Percentiles rank a stretch among this genome's conserved stretches.
These are phyloP conservation scores for Bocquillonia castaneifolia DNA, from an alignment of 441 rosid genomes.

Conservation along the genomic window DNA sequence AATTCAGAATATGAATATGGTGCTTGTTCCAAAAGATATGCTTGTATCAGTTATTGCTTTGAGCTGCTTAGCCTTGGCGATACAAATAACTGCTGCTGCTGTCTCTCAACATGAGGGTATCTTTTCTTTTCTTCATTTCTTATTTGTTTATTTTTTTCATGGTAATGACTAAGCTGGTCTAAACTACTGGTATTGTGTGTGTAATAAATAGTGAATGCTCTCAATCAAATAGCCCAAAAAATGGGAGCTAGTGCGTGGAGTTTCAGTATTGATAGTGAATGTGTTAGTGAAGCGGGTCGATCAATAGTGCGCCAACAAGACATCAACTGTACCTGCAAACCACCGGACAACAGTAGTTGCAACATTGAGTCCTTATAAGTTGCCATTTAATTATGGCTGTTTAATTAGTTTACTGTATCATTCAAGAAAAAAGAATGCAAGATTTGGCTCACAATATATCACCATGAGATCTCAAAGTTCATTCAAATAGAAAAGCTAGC, in stretches of 20 bases:
- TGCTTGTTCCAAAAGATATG: neutral
- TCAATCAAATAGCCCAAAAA: constrained; percentile 33
- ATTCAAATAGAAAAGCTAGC: too few species aligned
- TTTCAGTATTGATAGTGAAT: constrained; percentile 25
- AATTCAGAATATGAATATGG: too few species aligned
- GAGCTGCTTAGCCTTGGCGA: neutral
- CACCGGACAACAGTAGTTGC: constrained; percentile 34
- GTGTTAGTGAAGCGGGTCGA: constrained; percentile 16
- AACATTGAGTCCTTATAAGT: constrained; percentile 17
- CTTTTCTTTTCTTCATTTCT: neutral
- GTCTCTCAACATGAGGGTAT: constrained; percentile 1
- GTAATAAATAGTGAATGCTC: constrained; percentile 26
- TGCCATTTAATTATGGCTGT: too few species aligned
- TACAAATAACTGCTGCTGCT: neutral
- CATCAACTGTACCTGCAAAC: constrained; percentile 30
- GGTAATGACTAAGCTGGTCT: neutral
- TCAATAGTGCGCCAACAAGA: constrained; percentile 23
- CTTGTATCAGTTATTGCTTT: neutral
- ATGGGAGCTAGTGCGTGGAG: constrained; percentile 31
- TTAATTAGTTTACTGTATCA: too few species aligned
- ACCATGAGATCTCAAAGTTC: too few species aligned
- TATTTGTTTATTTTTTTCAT: neutral
- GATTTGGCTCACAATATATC: neutral
- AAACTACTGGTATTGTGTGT: neutral
- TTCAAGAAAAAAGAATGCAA: neutral